Percentiles rank a stretch among this genome's conserved stretches.
These are phyloP conservation scores for Kalanchoe fedtschenkoi DNA, from an alignment of 164 flowering plant genomes.

Conservation along the genomic window DNA sequence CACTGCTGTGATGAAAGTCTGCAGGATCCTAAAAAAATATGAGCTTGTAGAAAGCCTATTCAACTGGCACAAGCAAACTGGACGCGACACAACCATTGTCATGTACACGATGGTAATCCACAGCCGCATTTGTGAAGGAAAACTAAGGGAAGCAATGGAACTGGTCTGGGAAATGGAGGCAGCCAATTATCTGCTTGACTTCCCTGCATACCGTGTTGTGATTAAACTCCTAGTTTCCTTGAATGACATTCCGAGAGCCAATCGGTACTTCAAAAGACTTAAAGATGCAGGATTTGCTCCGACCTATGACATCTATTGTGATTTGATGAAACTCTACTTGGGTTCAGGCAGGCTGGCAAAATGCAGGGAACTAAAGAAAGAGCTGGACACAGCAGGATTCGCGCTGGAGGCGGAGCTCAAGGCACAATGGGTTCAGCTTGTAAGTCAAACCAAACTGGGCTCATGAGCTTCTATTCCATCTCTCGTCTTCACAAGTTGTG, in stretches of 20 bases:
- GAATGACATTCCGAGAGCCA: slow-evolving; percentile 63
- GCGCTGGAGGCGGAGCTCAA: no score
- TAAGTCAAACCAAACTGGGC: no score
- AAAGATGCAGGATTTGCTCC: slow-evolving; percentile 81
- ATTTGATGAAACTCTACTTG: slow-evolving; percentile 44
- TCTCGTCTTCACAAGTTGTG: neutral
- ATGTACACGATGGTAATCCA: slow-evolving; percentile 80
- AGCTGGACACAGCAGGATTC: no score
- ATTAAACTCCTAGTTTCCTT: slow-evolving; percentile 61
- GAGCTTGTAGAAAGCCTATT: slow-evolving; percentile 60
- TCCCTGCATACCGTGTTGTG: slow-evolving; percentile 72
- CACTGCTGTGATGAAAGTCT: slow-evolving; percentile 73
- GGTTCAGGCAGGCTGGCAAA: slow-evolving; percentile 61
- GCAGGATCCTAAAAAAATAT: slow-evolving; percentile 30
- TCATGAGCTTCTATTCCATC: no score
- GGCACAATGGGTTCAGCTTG: no score
- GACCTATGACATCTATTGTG: slow-evolving; percentile 59
- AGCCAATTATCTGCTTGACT: slow-evolving; percentile 53
- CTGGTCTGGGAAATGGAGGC: slow-evolving; percentile 84
- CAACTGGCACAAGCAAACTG: slow-evolving; percentile 58
- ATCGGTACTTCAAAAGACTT: slow-evolving; percentile 59
- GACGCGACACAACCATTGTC: slow-evolving; percentile 43
- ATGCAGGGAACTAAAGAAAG: slow-evolving; percentile 61
- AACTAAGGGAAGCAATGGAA: slow-evolving; percentile 60
- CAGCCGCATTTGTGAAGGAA: slow-evolving; percentile 44